These are phyloP conservation scores for Rutidosis leptorrhynchoides DNA, from an alignment of 129 eudicot species.

Conservation along the genomic window DNA sequence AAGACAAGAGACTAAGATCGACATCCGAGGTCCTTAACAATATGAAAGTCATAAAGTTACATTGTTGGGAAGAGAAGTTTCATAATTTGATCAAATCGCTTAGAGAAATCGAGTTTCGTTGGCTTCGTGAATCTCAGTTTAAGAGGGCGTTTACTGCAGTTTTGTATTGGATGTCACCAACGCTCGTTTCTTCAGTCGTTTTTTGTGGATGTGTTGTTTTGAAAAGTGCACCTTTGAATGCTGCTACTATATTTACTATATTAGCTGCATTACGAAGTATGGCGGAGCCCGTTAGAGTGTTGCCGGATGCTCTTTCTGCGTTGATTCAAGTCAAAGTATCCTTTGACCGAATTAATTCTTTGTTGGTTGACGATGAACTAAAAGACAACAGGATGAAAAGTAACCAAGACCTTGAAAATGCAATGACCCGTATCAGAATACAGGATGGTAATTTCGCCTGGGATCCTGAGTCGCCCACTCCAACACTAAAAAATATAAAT, in stretches of 20 bases:
- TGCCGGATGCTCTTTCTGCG: constrained; percentile 63
- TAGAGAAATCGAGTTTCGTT: constrained; percentile 48
- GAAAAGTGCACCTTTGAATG: constrained; percentile 52
- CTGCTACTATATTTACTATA: constrained; percentile 59
- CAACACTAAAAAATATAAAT: constrained; percentile 35
- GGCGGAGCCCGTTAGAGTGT: constrained; percentile 60
- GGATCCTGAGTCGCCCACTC: constrained; percentile 38
- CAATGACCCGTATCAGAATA: constrained; percentile 30
- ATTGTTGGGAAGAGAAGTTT: constrained; percentile 77
- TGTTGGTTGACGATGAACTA: constrained; percentile 62
- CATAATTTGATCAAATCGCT: constrained; percentile 38
- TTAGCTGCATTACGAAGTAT: constrained; percentile 54
- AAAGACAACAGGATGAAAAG: constrained; percentile 29
- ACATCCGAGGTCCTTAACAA: constrained; percentile 69
- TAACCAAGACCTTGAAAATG: constrained; percentile 1
- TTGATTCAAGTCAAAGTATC: constrained; percentile 70
- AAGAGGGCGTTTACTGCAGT: constrained; percentile 38
- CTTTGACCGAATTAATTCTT: constrained; percentile 53
- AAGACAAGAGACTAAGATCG: constrained; percentile 65
- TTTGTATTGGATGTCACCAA: constrained; percentile 65
- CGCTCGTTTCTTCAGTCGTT: constrained; percentile 48
- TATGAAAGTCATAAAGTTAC: constrained; percentile 78
- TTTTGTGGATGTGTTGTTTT: constrained; percentile 53
- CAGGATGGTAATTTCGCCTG: constrained; percentile 41
- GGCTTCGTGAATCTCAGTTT: constrained; percentile 45